Base-by-base conservation (phyloP, 345 rosid genomes). In the Dipteronia dyeriana region DNA sequence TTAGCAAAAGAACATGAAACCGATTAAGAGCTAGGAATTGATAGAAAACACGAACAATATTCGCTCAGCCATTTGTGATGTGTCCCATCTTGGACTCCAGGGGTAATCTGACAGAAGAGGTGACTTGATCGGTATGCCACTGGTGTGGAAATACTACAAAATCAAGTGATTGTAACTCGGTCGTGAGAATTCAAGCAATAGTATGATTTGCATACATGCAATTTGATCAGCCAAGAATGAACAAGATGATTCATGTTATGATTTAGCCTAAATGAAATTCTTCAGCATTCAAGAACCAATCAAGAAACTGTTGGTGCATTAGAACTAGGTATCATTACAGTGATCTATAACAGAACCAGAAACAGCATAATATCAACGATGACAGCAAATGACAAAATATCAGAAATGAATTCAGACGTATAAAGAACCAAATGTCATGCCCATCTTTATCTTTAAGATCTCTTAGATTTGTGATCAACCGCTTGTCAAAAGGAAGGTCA, bases 31-130 rank as follows among this genome's bases (percentile, higher is more conserved):
- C 39, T 29, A 12, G 5, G 13, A 57, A 59, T 10, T 0, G 2
- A 26, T 19, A 16, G 16, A 47, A 56, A 31, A 66, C 59, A 84
- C 95, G 87, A 62, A 96, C 99, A 82, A 87, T 39, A 92, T 81
- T 64, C 93, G 90, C 80, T 94, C 99, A 19, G 92, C 97, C 99
- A 91, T 94, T 75, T 77, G 87, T 2, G 88, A 80, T 38, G 76
- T 59, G 77, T 96, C 97, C 99, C 99, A 96, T 83, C 98, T 90
- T 23, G 99, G 99, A 88, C 97, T 96, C 98, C 99, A 96, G 70
- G 97, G 97, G 79, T 86, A 96, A 41, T 92, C 97, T 0, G 85
- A 38, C 49, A 89, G 85, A 66, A 86, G 83, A 56, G 88, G 78
- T 1, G 97, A 94, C 87, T 90, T 90, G 61, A 86, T 79, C 1